Conservation (phyloP, 805 yeast species). For the Huiozyma naganishii region DNA sequence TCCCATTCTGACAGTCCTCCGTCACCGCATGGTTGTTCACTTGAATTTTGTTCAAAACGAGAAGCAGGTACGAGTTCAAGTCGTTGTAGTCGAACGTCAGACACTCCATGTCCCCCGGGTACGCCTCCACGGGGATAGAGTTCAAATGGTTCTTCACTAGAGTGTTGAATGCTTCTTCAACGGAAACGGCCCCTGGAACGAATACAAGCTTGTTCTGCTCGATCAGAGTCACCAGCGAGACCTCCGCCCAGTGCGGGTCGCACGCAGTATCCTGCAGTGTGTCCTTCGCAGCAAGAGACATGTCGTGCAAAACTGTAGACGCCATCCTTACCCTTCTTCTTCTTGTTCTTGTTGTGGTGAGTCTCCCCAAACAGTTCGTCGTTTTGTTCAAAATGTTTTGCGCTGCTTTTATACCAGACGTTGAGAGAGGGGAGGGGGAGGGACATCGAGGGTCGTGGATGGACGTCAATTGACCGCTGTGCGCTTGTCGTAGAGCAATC, state of each 20-base stretch:
- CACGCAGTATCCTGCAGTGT: constrained; percentile 1
- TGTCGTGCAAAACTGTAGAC: not conserved
- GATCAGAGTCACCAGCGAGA: constrained; percentile 60
- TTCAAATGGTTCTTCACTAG: constrained; percentile 65
- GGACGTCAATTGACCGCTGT: no score
- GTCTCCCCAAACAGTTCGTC: not conserved
- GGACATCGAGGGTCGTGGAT: no score
- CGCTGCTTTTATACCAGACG: no score
- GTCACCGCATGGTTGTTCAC: constrained; percentile 26
- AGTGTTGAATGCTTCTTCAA: constrained; percentile 81
- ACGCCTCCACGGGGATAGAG: constrained; percentile 67
- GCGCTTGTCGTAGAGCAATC: no score
- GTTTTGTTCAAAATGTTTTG: no score
- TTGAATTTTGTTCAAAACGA: constrained; percentile 66
- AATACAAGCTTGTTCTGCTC: constrained; percentile 68
- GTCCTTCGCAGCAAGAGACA: constrained; percentile 1
- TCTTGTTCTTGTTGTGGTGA: not conserved
- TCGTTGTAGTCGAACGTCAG: constrained; percentile 88
- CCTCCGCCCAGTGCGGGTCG: constrained; percentile 53
- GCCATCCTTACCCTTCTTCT: not conserved
- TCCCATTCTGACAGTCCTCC: constrained; percentile 68
- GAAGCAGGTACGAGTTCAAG: constrained; percentile 71
- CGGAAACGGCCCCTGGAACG: constrained; percentile 56
- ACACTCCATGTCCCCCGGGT: constrained; percentile 50
- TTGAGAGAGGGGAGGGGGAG: no score